Percentiles rank a stretch among this genome's conserved stretches.
Evolutionary conservation across 306 rosid species (phyloP).

Genomic region (Quercus parvula): DNA sequence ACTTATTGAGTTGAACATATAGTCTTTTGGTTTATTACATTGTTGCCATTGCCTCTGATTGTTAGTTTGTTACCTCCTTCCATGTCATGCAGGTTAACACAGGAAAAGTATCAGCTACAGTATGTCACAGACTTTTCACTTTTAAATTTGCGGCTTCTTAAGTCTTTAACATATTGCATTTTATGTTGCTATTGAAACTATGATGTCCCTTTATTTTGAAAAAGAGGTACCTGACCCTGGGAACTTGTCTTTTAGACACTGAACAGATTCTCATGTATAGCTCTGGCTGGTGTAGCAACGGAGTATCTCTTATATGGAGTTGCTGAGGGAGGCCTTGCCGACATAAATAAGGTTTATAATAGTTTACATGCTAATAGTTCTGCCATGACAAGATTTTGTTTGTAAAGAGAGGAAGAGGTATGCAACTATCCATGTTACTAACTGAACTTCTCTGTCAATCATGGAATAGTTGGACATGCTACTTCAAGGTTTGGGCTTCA

Average conservation of each 20-base stretch:
- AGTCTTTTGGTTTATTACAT: background rate
- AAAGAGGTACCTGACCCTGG: conserved; percentile 14
- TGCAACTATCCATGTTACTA: conserved; percentile 2
- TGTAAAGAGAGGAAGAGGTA: conserved; percentile 3
- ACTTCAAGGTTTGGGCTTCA: conserved; percentile 69
- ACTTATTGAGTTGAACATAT: background rate
- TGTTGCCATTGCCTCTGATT: conserved; percentile 7
- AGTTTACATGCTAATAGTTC: background rate
- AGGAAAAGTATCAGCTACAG: conserved; percentile 81
- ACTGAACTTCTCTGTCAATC: conserved; percentile 17
- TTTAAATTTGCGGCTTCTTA: conserved; percentile 11
- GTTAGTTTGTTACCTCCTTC: conserved; percentile 18
- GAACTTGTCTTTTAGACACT: conserved; percentile 52
- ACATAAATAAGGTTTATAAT: conserved; percentile 73
- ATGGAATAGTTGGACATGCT: conserved; percentile 57
- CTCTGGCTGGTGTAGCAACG: conserved; percentile 85
- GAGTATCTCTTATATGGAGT: conserved; percentile 81
- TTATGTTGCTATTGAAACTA: background rate
- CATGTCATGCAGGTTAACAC: conserved; percentile 55
- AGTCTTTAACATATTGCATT: background rate
- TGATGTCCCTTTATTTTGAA: conserved; percentile 7
- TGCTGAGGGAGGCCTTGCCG: conserved; percentile 93
- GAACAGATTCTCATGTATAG: conserved; percentile 88
- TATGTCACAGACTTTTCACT: conserved; percentile 32
- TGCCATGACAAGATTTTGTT: background rate